Evolutionary conservation across 345 rosid genomes (phyloP), one percentile per base, ranked within the genome.

Genomic region (Heritiera littoralis): DNA sequence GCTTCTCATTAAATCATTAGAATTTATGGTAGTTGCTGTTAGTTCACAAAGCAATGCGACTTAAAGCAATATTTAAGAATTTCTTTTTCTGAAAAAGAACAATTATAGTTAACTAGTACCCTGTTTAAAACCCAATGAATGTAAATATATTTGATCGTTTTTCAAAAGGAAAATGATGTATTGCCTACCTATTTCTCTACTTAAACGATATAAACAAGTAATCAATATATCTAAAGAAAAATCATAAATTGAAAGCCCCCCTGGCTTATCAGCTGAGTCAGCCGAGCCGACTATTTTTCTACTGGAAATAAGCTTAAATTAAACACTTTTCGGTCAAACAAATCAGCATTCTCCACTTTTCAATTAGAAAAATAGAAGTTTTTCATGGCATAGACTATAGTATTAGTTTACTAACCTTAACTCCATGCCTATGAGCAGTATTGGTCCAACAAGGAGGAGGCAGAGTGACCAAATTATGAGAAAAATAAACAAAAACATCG

Each of bases 361-460:
- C 4, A 49, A 49, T 11, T 2, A 67, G 20, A 9, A 59, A 43
- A 64, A 41, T 4, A 28, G 13, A 9, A 35, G 28, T 35, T 54
- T 32, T 58, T 13, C 85, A 13, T 35, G 14, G 28, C 28, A 23
- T 23, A 23, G 28, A 23, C 14, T n/a, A n/a, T 4, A 18, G 32
- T 59, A 35, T 73, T 2, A 14, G 40, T 3, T 3, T 35, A 55
- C 75, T 32, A 59, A 95, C 98, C 92, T 89, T 90, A 79, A 93
- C 95, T 1, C 98, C 98, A 79, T 93, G 98, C 52, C 85, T 89
- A 60, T 93, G 98, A 85, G 97, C 98, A 74, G 97, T 83, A 75
- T 93, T 95, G 20, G 89, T 91, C 98, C 98, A 95, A 59, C 95
- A 89, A 72, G 98, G 98, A 75, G 98, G 98, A 10, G 98, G 98